Evolutionary conservation across 768 basidiomycete species (phyloP).

Genomic region (Termitomyces sp.): DNA sequence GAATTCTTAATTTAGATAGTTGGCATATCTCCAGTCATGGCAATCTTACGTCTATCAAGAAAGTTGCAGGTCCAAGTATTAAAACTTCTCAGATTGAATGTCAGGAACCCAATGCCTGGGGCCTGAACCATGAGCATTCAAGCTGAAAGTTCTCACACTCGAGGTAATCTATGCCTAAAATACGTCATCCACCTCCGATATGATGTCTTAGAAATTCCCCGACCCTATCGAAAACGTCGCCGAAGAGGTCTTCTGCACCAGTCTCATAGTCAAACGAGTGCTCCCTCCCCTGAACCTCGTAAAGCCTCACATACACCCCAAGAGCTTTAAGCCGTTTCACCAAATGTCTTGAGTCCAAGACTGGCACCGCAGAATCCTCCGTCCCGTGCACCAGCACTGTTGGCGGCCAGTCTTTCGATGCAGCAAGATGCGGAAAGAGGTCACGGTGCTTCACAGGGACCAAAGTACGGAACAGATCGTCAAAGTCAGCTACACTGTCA

Average conservation of each 20-base stretch:
- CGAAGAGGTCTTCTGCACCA: slow-evolving; percentile 34
- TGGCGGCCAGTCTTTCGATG: slow-evolving; percentile 35
- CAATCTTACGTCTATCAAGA: not conserved
- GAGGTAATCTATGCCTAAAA: not conserved
- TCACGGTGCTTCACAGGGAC: slow-evolving; percentile 24
- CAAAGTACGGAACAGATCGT: slow-evolving; percentile 5
- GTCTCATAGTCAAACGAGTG: slow-evolving; percentile 53
- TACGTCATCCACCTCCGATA: not conserved
- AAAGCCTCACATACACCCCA: slow-evolving; percentile 23
- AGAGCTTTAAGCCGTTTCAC: slow-evolving; percentile 19
- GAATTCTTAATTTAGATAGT: no score
- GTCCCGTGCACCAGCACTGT: slow-evolving; percentile 43
- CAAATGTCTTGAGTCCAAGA: slow-evolving; percentile 34
- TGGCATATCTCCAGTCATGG: not conserved
- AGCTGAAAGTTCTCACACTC: not conserved
- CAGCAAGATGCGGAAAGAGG: slow-evolving; percentile 42
- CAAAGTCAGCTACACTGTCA: slow-evolving; percentile 2
- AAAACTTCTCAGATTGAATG: not conserved
- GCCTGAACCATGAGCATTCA: not conserved
- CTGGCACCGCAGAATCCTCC: slow-evolving; percentile 38
- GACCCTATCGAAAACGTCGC: slow-evolving; percentile 28
- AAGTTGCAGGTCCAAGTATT: not conserved
- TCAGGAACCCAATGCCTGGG: not conserved
- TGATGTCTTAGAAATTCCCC: slow-evolving; percentile 26
- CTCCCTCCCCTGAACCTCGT: slow-evolving; percentile 28